Evolutionary conservation across 345 rosid species (phyloP), one percentile per base, ranked within the genome.

Genomic region (Eucalyptus victrix): DNA sequence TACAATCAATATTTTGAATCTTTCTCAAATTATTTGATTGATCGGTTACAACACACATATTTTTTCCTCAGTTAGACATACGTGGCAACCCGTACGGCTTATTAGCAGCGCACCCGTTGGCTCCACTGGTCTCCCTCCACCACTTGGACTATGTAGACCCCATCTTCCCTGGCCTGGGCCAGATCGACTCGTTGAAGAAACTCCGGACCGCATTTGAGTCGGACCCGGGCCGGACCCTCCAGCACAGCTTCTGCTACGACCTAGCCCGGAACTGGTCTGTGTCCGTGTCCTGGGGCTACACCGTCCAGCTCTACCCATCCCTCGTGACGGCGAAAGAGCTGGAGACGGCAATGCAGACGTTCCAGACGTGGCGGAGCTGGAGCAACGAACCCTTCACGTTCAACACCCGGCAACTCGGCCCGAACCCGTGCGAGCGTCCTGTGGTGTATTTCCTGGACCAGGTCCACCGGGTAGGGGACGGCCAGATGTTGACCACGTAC

Each of bases 281-380:
- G 81, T 97, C 99, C 9, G 93, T 96, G 18, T 95, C 99, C 1
- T 97, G 99, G 99, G 98, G 99, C 6, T 97, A 96, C 92, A 93
- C 96, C 4, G 80, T 95, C 12, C 99, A 96, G 87, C 85, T 97
- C 45, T 95, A 95, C 89, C 97, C 97, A 1, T 93, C 91, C 5
- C 12, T 96, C 28, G 53, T 93, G 28, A 93, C 93, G 28, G 96
- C 97, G 3, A 97, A 92, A 89, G 89, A 92, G 88, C 94, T 97
- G 37, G 97, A 94, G 87, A 94, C 98, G 3, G 93, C 96, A 7
- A 88, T 93, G 5, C 91, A 45, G 89, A 97, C 99, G 87, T 97
- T 97, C 87, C 91, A 88, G 90, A 91, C 98, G 17, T 97, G 99
- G 98, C 91, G 95, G 92, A 96, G 90, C 12, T 94, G 94, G 92